Conservation (phyloP, 768 basidiomycete genomes). For the Cyathus striatus region DNA sequence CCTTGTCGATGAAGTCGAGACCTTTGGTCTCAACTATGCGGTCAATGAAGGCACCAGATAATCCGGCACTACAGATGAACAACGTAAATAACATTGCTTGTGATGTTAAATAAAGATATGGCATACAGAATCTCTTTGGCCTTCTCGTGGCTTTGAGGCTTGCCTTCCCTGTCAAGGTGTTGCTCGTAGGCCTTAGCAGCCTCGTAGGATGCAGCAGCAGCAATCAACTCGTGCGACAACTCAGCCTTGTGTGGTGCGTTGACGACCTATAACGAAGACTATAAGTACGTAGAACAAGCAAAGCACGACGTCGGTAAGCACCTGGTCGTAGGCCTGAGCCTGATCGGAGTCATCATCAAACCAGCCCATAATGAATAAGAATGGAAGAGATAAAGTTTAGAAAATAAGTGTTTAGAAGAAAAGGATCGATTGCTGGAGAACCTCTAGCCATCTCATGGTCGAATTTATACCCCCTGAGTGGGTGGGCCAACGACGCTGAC, state of each 20-base stretch:
- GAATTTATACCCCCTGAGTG: no score
- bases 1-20: conserved; percentile 16
- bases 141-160: conserved; percentile 41
- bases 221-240: conserved; percentile 63
- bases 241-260: conserved; percentile 51
- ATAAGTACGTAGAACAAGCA: background rate
- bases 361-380: background rate
- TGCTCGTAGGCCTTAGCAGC: conserved; percentile 62
- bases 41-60: conserved; percentile 51
- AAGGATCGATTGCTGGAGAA: background rate
- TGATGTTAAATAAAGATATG: background rate
- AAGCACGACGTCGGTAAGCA: background rate
- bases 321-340: background rate
- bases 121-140: conserved; percentile 52
- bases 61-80: conserved; percentile 36
- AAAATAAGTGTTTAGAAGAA: background rate
- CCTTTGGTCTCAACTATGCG: conserved; percentile 54
- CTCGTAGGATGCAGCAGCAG: conserved; percentile 62
- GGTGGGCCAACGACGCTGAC: no score
- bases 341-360: background rate
- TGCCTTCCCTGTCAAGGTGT: conserved; percentile 44
- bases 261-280: conserved; percentile 27
- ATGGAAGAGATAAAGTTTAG: background rate
- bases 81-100: background rate
- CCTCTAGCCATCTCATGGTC: no score